Base-by-base conservation (phyloP, 768 basidiomycete species). In the Chalciporus piperatus region DNA sequence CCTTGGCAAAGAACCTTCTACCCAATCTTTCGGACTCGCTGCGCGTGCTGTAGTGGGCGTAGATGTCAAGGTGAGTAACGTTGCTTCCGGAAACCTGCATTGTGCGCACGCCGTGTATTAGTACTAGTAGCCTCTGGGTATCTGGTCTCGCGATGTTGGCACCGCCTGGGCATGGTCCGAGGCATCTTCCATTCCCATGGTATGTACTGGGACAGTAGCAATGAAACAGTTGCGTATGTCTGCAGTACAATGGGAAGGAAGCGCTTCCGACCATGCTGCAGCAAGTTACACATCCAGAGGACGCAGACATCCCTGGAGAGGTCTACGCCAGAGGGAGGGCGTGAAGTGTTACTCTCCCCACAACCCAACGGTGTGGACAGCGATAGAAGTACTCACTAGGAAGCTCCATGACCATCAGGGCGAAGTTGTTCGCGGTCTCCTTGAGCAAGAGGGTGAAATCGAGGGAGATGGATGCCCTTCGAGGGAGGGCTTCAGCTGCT, bases 151-250 rank as follows among this genome's bases (percentile, higher is more conserved):
- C 23, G 53, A 63, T 59, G 61, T 44, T 54, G 23, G 53, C 65
- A 62, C 27, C 56, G 51, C 54, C 65, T 45, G 58, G 46, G 57
- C 63, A 68, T 74, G 71, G 71, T 72, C 72, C 60, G 67, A 61
- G 64, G 65, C 71, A 70, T 77, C 74, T 78, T 78, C 75, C 76
- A 78, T 78, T 78, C 76, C 75, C 76, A 78, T 78, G 76, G 76
- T 78, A 78, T 75, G 73, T 73, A 72, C 73, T 70, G 58, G 55
- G 58, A 58, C 56, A 44, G 60, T 40, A 50, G 57, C 63, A 60
- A 64, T 59, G 59, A 61, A 63, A 63, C 50, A 59, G 59, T 60
- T 61, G 70, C 61, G 50, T 64, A 59, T 57, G 55, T 51, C 58
- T 57, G 55, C 60, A 65, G 67, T 63, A 69, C 68, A 70, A 67